Evolutionary conservation across 2,329 filamentous ascomycete genomes (phyloP).

Genomic region (Biscogniauxia mediterranea): DNA sequence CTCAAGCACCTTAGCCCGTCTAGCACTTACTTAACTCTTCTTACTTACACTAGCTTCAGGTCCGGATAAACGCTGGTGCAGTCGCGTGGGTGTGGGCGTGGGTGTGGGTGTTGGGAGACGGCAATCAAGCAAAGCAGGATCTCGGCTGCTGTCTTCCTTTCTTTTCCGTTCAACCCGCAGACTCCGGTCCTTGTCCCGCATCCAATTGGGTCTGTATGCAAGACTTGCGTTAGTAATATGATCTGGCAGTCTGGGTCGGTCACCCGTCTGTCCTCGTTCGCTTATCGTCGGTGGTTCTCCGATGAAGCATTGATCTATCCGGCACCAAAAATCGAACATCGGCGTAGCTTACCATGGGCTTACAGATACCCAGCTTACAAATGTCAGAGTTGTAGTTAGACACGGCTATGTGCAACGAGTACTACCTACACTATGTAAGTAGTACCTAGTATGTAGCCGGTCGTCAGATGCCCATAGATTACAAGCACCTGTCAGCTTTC

Average conservation of each 20-base stretch:
- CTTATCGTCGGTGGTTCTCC: constrained; percentile 27
- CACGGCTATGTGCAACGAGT: too few species aligned
- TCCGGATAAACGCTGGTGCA: too few species aligned
- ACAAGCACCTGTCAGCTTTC: constrained; percentile 18
- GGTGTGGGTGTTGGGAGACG: too few species aligned
- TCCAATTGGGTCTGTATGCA: constrained; percentile 18
- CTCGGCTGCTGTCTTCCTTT: constrained; percentile 29
- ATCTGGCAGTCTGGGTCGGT: constrained; percentile 27
- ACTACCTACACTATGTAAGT: too few species aligned
- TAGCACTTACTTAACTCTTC: too few species aligned
- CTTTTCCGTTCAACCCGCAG: constrained; percentile 32
- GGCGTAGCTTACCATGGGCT: constrained; percentile 31
- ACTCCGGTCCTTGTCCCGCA: constrained; percentile 34
- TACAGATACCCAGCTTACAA: constrained; percentile 39
- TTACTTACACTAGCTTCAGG: too few species aligned
- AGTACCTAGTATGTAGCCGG: too few species aligned
- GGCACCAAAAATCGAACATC: constrained; percentile 33
- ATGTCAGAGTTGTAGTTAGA: constrained; percentile 29
- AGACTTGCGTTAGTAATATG: constrained; percentile 32
- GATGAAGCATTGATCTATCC: constrained; percentile 36
- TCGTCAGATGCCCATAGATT: too few species aligned
- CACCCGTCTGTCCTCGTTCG: constrained; percentile 32
- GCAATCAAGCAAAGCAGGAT: too few species aligned
- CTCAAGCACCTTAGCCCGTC: too few species aligned
- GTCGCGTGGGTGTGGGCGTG: too few species aligned